A percentile compares a stretch with the other conserved stretches of the same genome.
phyloP scores from a whole-genome alignment of 1,284 basidiomycete genomes.

The Apiotrichum gracile region DNA sequence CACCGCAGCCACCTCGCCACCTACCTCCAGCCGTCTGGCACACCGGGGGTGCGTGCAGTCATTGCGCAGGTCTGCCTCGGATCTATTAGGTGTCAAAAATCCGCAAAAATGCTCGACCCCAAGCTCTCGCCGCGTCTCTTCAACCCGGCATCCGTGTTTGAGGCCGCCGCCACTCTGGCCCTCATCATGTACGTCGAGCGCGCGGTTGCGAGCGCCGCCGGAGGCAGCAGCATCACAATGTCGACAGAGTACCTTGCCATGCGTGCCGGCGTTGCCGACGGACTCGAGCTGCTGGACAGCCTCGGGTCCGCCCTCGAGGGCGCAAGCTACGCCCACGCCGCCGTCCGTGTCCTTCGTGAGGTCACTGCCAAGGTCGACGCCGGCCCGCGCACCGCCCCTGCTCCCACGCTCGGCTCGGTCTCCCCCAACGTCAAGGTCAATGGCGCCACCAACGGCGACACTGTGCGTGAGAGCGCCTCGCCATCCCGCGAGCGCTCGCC shows the following conservation, averaged over 20 bases:
- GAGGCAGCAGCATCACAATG: conserved; percentile 9
- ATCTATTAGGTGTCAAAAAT: conserved; percentile 33
- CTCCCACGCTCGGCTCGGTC: background rate
- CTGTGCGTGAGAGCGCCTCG: background rate
- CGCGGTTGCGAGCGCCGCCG: conserved; percentile 13
- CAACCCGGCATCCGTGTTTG: conserved; percentile 34
- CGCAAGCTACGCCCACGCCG: conserved; percentile 22
- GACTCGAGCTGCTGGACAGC: conserved; percentile 37
- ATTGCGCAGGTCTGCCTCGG: conserved; percentile 33
- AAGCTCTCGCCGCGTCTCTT: conserved; percentile 37
- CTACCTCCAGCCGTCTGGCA: conserved; percentile 29
- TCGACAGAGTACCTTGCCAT: conserved; percentile 24
- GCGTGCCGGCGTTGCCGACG: conserved; percentile 34
- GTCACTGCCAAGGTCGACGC: conserved; percentile 17
- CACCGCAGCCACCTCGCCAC: conserved; percentile 33
- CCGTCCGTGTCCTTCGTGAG: conserved; percentile 30
- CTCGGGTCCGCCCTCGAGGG: conserved; percentile 16
- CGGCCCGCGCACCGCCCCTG: conserved; percentile 9
- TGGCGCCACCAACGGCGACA: conserved; percentile 7
- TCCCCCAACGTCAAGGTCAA: conserved; percentile 3
- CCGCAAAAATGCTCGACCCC: conserved; percentile 37
- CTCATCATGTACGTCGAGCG: conserved; percentile 38
- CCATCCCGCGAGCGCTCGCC: background rate
- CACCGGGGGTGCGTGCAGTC: conserved; percentile 24
- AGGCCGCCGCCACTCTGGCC: conserved; percentile 31